phyloP scores from a whole-genome alignment of 306 rosid species.

The Vigna radiata region DNA sequence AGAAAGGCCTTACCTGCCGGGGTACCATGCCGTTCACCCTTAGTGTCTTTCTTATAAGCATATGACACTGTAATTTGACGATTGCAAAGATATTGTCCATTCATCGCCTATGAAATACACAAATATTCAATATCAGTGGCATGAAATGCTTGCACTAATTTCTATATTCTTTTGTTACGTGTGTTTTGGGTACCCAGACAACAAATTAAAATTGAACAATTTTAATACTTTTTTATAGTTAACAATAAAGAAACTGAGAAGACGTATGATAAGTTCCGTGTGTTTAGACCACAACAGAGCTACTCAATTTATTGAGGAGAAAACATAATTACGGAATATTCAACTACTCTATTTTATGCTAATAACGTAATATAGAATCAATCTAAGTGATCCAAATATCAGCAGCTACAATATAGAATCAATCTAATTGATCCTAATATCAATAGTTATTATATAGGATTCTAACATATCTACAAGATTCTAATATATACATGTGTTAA shows the following conservation, averaged over 20 bases:
- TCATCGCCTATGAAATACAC: constrained; percentile 76
- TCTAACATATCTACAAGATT: too few species aligned
- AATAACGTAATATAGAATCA: too few species aligned
- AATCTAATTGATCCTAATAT: too few species aligned
- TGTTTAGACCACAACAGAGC: too few species aligned
- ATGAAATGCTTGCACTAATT: neutral
- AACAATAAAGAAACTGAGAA: too few species aligned
- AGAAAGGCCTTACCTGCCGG: constrained; percentile 78
- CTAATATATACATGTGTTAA: neutral
- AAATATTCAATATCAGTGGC: constrained; percentile 23
- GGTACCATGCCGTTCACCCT: constrained; percentile 98
- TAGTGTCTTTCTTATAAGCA: constrained; percentile 98
- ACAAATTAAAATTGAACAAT: constrained; percentile 5
- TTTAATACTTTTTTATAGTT: neutral
- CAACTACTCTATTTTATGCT: too few species aligned
- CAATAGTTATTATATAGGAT: too few species aligned
- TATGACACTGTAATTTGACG: constrained; percentile 98
- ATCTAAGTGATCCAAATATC: too few species aligned
- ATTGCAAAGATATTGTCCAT: constrained; percentile 96
- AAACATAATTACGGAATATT: too few species aligned
- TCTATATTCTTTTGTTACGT: neutral
- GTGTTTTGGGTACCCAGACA: neutral
- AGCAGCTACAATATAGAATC: too few species aligned
- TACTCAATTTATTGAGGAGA: too few species aligned
- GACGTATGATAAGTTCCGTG: too few species aligned